Conservation (phyloP, 768 basidiomycete genomes). For the Boletus pseudopeckii region DNA sequence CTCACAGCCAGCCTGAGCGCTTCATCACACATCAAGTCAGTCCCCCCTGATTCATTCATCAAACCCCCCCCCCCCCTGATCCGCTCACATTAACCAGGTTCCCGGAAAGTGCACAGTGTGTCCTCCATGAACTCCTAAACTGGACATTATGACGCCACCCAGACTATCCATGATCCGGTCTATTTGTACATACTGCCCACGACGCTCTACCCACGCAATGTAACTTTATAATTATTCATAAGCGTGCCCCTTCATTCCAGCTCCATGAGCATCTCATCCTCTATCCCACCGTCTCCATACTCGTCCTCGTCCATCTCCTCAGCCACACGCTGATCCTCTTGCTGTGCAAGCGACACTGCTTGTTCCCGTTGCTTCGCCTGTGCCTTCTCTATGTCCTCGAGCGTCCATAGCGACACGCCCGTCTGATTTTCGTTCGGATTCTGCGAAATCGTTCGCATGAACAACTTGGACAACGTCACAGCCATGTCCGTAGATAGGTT, state of each 20-base stretch:
- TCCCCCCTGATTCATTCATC: slow-evolving; percentile 1
- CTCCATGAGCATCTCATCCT: slow-evolving; percentile 58
- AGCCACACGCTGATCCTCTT: slow-evolving; percentile 20
- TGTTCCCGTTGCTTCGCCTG: slow-evolving; percentile 78
- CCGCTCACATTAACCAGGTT: slow-evolving; percentile 25
- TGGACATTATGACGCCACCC: neutral
- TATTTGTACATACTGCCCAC: slow-evolving; percentile 14
- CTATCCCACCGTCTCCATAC: slow-evolving; percentile 64
- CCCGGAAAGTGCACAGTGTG: slow-evolving; percentile 41
- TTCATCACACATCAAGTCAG: slow-evolving; percentile 43
- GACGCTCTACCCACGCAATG: slow-evolving; percentile 6
- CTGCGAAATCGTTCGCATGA: slow-evolving; percentile 98
- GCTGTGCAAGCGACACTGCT: slow-evolving; percentile 43
- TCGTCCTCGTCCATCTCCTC: slow-evolving; percentile 49
- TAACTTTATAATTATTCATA: slow-evolving; percentile 12
- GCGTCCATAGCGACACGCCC: slow-evolving; percentile 90
- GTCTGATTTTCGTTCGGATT: slow-evolving; percentile 96
- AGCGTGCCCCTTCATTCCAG: slow-evolving; percentile 16
- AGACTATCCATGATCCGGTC: too few relatives aligned
- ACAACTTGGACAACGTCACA: slow-evolving; percentile 87
- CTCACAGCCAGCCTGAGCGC: slow-evolving; percentile 52
- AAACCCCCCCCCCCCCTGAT: slow-evolving; percentile 10
- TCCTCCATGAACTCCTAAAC: slow-evolving; percentile 6
- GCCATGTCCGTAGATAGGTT: slow-evolving; percentile 99
- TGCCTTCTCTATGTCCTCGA: slow-evolving; percentile 85